A percentile compares a stretch with the other conserved stretches of the same genome.
Evolutionary conservation across 176 grass and related monocot genomes (phyloP).

Genomic region (Oryza glumipatula): DNA sequence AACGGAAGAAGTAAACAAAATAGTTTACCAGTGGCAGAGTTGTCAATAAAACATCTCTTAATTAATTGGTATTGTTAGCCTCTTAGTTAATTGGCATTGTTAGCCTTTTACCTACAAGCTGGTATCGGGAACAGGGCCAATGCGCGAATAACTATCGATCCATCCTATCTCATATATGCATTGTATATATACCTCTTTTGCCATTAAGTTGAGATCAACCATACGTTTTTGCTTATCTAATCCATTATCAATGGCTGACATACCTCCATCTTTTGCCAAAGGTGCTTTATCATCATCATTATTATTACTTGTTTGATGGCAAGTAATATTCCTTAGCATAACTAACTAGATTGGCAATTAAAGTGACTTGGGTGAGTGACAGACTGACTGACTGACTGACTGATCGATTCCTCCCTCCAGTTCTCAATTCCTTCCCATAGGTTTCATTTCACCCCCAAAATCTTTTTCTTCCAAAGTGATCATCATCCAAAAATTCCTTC

Average conservation of each 20-base stretch:
- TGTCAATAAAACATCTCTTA: no score
- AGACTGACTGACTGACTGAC: background rate
- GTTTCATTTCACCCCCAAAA: background rate
- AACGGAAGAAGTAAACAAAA: background rate
- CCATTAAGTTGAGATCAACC: background rate
- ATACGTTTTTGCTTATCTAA: background rate
- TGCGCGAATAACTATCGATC: background rate
- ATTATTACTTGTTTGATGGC: background rate
- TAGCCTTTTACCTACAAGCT: no score
- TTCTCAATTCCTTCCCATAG: background rate
- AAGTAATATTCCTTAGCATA: background rate
- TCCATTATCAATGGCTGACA: background rate
- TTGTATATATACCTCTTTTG: background rate
- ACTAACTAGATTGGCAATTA: background rate
- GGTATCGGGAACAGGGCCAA: background rate
- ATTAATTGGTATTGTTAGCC: no score
- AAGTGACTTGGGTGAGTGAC: background rate
- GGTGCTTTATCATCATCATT: background rate
- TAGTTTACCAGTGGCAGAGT: background rate
- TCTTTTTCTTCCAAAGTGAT: background rate
- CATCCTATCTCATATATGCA: background rate
- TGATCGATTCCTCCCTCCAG: background rate
- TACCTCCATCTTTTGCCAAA: constrained; percentile 2
- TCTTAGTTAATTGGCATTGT: no score
- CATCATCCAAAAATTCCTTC: background rate